These are phyloP conservation scores for Zizania palustris DNA, from an alignment of 202 grass and related monocot species.

Conservation along the genomic window DNA sequence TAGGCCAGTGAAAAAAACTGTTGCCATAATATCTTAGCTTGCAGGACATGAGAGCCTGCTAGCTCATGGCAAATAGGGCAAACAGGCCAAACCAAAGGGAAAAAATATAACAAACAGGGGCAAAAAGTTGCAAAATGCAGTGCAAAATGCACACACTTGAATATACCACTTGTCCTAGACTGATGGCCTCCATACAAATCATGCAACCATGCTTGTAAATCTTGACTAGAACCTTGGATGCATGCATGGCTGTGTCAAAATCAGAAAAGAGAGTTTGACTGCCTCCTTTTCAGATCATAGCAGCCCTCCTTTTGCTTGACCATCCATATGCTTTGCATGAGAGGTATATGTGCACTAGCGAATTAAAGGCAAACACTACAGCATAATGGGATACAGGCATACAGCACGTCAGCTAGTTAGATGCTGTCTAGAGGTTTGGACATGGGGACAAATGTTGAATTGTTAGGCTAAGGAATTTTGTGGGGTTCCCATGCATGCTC, in stretches of 20 bases:
- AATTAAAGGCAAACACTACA: constrained; percentile 28
- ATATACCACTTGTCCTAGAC: background rate
- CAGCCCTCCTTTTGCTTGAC: constrained; percentile 32
- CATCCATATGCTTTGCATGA: background rate
- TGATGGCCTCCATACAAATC: background rate
- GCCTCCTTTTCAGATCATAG: constrained; percentile 7
- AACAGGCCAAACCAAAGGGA: background rate
- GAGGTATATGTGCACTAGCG: constrained; percentile 18
- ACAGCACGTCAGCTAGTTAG: background rate
- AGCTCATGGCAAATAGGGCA: background rate
- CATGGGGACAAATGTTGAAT: constrained; percentile 51
- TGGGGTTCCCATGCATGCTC: constrained; percentile 40
- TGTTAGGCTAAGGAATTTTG: constrained; percentile 52
- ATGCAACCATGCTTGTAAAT: background rate
- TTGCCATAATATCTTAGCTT: background rate
- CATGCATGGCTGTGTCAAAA: background rate
- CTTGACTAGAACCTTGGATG: constrained; percentile 14
- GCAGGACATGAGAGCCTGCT: background rate
- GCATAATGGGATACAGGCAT: constrained; percentile 44
- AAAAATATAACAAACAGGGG: background rate
- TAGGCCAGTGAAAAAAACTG: background rate
- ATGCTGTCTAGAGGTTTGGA: constrained; percentile 42
- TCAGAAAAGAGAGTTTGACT: constrained; percentile 38
- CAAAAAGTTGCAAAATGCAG: too few species aligned
- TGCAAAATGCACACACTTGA: background rate